Conservation (phyloP, 1,284 basidiomycete species). For the Ustilago nuda region DNA sequence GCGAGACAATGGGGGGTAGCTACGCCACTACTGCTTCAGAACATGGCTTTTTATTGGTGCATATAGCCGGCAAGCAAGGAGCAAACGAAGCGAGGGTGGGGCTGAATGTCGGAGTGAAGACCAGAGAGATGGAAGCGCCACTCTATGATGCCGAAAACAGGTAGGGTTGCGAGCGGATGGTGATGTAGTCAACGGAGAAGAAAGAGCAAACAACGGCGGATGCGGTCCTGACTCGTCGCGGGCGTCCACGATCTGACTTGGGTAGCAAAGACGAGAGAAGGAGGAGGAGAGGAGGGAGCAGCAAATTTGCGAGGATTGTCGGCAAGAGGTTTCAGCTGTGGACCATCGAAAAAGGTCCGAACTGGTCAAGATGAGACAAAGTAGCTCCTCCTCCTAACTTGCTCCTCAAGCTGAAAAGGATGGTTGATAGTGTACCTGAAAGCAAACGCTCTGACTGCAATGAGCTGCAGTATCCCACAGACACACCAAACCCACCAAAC, state of each 20-base stretch:
- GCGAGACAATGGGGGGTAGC: not conserved
- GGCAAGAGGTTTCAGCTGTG: conserved; percentile 2
- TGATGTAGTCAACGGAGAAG: not conserved
- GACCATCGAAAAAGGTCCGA: conserved; percentile 9
- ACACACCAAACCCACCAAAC: not conserved
- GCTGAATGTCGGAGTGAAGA: conserved; percentile 11
- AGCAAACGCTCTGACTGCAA: too few species aligned
- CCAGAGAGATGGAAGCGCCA: not conserved
- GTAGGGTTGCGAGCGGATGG: not conserved
- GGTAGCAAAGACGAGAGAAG: not conserved
- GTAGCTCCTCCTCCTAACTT: not conserved
- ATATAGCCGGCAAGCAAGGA: not conserved
- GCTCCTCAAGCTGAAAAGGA: not conserved
- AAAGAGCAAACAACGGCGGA: not conserved
- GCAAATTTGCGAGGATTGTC: not conserved
- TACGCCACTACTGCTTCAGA: conserved; percentile 15
- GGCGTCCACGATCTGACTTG: not conserved
- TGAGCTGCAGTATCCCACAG: not conserved
- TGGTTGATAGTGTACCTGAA: not conserved
- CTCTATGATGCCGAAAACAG: not conserved
- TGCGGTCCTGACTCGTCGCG: not conserved
- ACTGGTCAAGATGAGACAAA: conserved; percentile 2
- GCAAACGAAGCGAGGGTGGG: conserved; percentile 1
- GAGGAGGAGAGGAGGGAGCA: not conserved
- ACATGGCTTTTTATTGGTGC: not conserved